Percentiles rank a stretch among this genome's conserved stretches.
phyloP scores from a whole-genome alignment of 1,139 yeast species.

The Blastobotrys aristatus region DNA sequence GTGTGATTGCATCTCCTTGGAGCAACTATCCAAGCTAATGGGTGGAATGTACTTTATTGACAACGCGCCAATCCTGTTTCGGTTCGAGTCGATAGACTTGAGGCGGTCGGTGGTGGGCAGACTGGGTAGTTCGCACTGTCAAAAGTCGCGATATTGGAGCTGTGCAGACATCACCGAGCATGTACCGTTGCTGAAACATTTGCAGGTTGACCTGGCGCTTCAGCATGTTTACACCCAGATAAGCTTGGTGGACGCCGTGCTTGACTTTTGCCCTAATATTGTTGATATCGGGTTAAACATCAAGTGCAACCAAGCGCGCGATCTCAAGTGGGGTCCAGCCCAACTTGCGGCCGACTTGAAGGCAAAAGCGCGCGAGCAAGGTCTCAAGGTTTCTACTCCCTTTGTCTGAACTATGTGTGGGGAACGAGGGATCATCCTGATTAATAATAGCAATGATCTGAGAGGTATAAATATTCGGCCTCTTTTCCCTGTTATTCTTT shows the following conservation, averaged over 20 bases:
- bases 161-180: not conserved
- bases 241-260: not conserved
- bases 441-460: not conserved
- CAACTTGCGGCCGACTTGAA: not conserved
- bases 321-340: not conserved
- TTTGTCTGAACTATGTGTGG: not conserved
- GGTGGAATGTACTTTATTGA: not conserved
- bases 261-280: not conserved
- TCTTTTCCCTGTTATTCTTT: not conserved
- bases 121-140: not conserved
- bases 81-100: not conserved
- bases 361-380: not conserved
- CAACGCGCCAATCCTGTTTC: not conserved
- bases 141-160: not conserved
- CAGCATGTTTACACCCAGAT: not conserved
- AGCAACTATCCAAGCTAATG: not conserved
- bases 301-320: not conserved
- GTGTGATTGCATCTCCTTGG: not conserved
- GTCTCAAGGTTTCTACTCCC: not conserved
- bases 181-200: not conserved
- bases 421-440: not conserved
- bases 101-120: not conserved
- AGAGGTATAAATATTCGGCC: not conserved
- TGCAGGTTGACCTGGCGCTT: not conserved
- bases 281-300: not conserved